Evolutionary conservation across 2,329 filamentous ascomycete genomes (phyloP).

Genomic region (Aspergillus sp.): DNA sequence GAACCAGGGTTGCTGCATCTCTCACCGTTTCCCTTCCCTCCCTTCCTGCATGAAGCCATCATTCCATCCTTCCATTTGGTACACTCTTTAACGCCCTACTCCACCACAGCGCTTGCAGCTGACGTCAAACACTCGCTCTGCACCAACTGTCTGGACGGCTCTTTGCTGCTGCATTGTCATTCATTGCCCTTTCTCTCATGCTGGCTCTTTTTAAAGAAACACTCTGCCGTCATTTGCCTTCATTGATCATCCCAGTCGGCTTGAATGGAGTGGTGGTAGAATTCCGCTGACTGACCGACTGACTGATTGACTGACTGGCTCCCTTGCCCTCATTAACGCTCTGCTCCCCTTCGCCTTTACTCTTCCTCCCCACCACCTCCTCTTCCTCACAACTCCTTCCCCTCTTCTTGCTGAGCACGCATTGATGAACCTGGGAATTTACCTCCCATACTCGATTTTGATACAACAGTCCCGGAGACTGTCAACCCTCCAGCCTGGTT

Average conservation of each 20-base stretch:
- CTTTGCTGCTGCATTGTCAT: conserved; percentile 1
- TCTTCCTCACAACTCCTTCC: neutral
- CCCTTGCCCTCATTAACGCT: neutral
- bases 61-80: neutral
- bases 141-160: neutral
- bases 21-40: neutral
- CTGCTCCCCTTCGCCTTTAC: neutral
- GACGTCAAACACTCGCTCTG: conserved; percentile 2
- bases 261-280: too few species aligned
- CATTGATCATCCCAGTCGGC: neutral
- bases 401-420: neutral
- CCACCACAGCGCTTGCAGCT: conserved; percentile 1
- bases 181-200: neutral
- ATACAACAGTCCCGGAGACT: neutral
- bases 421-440: neutral
- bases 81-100: neutral
- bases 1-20: neutral
- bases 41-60: neutral
- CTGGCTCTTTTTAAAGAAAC: neutral
- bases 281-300: neutral
- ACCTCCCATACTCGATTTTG: neutral
- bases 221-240: neutral
- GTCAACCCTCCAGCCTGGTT: neutral
- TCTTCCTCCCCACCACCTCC: neutral
- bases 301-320: neutral